Evolutionary conservation across 176 grass and related monocot genomes (phyloP).

Genomic region (Aegilops longissima): DNA sequence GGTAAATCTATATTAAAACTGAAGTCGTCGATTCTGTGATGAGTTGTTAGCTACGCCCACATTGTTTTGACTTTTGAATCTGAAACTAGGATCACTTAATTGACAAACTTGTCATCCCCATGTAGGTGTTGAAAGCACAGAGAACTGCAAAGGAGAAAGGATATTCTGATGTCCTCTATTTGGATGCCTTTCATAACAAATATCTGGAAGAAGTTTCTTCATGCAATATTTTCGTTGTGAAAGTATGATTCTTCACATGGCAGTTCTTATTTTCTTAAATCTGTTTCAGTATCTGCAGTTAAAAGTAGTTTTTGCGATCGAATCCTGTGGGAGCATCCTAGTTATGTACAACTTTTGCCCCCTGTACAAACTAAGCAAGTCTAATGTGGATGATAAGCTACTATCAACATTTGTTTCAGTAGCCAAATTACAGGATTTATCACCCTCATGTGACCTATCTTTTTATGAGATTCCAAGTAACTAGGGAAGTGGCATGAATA

Average conservation of each 20-base stretch:
- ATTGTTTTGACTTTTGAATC: background rate
- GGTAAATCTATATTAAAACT: background rate
- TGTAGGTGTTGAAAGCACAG: slow-evolving; percentile 86
- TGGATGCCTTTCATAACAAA: slow-evolving; percentile 80
- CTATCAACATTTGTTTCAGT: background rate
- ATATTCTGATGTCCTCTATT: slow-evolving; percentile 92
- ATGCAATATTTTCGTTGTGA: slow-evolving; percentile 88
- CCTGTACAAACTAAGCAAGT: background rate
- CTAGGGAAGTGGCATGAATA: background rate
- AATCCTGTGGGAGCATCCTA: background rate
- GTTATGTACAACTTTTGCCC: background rate
- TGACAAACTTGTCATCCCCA: background rate
- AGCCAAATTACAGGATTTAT: background rate
- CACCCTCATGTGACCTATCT: background rate
- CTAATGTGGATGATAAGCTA: background rate
- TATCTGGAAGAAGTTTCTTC: slow-evolving; percentile 96
- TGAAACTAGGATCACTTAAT: background rate
- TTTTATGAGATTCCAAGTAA: background rate
- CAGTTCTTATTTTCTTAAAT: background rate
- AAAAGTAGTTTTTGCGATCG: slow-evolving; percentile 5
- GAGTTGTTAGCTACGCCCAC: background rate
- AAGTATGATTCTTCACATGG: slow-evolving; percentile 50
- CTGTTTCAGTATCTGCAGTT: background rate
- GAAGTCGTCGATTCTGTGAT: background rate
- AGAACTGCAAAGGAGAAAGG: slow-evolving; percentile 77